Base-by-base conservation (phyloP, 176 grass and related monocot genomes). In the Rhynchospora breviuscula region DNA sequence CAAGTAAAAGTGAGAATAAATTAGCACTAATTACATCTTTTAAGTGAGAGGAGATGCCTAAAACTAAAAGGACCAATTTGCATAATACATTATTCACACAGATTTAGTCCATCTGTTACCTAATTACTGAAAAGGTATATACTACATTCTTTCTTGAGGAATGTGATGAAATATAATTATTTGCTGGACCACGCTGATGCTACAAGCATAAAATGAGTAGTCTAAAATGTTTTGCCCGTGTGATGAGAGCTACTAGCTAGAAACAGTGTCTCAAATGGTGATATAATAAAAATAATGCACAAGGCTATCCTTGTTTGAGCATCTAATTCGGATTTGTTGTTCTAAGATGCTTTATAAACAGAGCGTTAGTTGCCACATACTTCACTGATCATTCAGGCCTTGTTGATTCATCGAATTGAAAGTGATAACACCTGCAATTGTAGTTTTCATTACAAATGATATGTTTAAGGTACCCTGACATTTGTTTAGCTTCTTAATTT, bases 51-150 rank as follows among this genome's bases (percentile, higher is more conserved):
- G 35, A 40, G 15, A 67, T 67, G 13, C 11, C 1, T 67, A 40
- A 67, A 45, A 70, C 1, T 67, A 2, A 67, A 45, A 70, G 7
- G 13, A 70, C 40, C 19, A 49, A 73, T 48, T 73, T 73, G 43
- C 69, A 73, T 5, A 56, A 51, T 22, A 57, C 25, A 57, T 57
- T 17, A 18, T 56, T 33, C 51, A 54, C 13, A 25, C 51, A 78
- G 56, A 47, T 77, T 51, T 17, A 31, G 51, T 13, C 51, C 21
- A 44, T 68, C 33, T 15, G 13, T 49, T 49, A 17, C 48, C 3
- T 79, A 83, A 89, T 90, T 85, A 93, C 85, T 88, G 47, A 26
- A 82, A 85, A 79, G 84, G 59, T 71, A 49, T 90, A 93, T 89
- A 79, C 81, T 84, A 79, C 83, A 84, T 90, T 90, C 85, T n/a